Conservation (phyloP, 2,329 filamentous ascomycete species). For the Alternaria arborescens region DNA sequence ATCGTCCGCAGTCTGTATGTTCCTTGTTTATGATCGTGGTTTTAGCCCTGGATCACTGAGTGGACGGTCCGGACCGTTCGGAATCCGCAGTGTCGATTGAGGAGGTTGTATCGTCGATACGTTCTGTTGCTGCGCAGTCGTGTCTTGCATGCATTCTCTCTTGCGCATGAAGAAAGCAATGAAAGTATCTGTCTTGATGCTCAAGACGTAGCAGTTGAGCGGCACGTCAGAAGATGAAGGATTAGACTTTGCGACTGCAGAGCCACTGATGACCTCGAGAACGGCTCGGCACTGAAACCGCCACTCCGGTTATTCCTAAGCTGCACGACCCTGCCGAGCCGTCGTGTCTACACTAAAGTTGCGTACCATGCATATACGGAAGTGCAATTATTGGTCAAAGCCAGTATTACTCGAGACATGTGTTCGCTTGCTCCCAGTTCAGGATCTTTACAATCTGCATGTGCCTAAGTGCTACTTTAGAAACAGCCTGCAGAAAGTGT, state of each 20-base stretch:
- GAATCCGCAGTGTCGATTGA: neutral
- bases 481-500: neutral
- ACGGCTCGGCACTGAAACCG: constrained; percentile 9
- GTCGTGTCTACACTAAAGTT: constrained; percentile 20
- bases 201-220: constrained; percentile 1
- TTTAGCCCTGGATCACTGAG: neutral
- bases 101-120: neutral
- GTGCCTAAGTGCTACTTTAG: constrained; percentile 8
- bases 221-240: constrained; percentile 1
- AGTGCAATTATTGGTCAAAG: constrained; percentile 6
- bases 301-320: constrained; percentile 13
- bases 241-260: constrained; percentile 4
- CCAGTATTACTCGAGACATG: constrained; percentile 7
- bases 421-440: constrained; percentile 4
- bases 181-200: constrained; percentile 1
- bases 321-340: constrained; percentile 9
- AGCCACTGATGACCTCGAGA: neutral
- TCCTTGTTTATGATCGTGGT: neutral
- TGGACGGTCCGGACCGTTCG: neutral
- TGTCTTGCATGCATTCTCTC: neutral
- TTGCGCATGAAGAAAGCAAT: neutral
- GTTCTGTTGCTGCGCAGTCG: neutral
- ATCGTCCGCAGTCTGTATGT: neutral
- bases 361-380: constrained; percentile 17
- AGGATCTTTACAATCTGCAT: constrained; percentile 11